A percentile compares a stretch with the other conserved stretches of the same genome.
Evolutionary conservation across 371 early-diverging fungal species (phyloP).

Genomic region (Rhizopus arrhizus): DNA sequence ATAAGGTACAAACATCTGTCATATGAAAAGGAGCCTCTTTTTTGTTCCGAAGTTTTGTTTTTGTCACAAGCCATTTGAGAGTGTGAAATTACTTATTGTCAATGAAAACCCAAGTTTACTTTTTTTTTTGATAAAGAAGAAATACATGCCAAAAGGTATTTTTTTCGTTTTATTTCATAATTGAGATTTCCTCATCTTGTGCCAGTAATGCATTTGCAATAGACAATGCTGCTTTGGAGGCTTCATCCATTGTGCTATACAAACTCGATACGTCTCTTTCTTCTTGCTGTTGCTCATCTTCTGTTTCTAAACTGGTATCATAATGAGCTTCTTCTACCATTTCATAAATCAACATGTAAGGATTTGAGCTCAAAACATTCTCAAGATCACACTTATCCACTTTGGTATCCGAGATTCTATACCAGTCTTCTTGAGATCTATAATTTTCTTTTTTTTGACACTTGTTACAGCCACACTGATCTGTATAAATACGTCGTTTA

Average conservation of each 20-base stretch:
- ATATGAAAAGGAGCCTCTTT: no score
- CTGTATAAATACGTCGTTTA: slow-evolving; percentile 59
- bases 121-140: not conserved
- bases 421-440: slow-evolving; percentile 47
- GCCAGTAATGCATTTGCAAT: slow-evolving; percentile 34
- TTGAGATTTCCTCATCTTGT: not conserved
- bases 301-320: slow-evolving; percentile 1
- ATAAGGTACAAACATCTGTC: no score
- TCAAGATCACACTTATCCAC: slow-evolving; percentile 71
- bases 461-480: slow-evolving; percentile 34
- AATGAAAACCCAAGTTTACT: not conserved
- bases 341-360: slow-evolving; percentile 92
- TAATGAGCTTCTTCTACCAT: slow-evolving; percentile 15
- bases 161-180: not conserved
- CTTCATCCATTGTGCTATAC: slow-evolving; percentile 16
- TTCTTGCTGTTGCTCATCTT: not conserved
- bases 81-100: not conserved
- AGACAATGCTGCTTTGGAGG: slow-evolving; percentile 32
- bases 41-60: no score
- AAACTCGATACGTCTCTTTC: not conserved
- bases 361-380: slow-evolving; percentile 73
- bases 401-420: slow-evolving; percentile 83
- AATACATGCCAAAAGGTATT: not conserved
- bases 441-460: slow-evolving; percentile 23
- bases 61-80: no score